Base-by-base conservation (phyloP, 1,139 yeast species). In the Suhomyces yuchorum region DNA sequence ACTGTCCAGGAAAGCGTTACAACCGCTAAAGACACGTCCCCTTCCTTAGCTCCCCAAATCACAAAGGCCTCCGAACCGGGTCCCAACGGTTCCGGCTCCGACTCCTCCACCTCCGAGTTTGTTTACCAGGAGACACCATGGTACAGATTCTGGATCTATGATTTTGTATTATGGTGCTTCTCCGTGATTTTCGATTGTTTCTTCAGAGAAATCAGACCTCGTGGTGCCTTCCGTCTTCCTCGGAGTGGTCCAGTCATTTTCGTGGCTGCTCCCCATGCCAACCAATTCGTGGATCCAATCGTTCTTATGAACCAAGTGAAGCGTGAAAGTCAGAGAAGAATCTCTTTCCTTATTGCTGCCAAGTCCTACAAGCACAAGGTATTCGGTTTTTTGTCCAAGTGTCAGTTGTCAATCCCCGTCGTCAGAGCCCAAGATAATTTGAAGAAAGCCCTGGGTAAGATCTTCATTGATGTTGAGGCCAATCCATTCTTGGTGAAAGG, bases 191-290 rank as follows among this genome's bases (percentile, higher is more conserved):
- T 74, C 56, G 80, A 76, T 57, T 73, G 78, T 51, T 93, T 93
- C 71, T 93, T 93, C 68, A 73, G 98, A 53, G 97, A 92, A 62
- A 87, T 92, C 55, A 77, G 92, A 51, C 86, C 97, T 3, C 77
- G 99, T 52, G 97, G 97, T 3, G 95, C 97, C 0, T 92, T 85
- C 70, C 77, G 92, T 48, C 80, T 93, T 48, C 98, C 99, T 3
- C 75, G 80, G 37, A 65, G 77, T 9, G 97, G 97, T 0, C 96
- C 98, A 0, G 84, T 91, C 19, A 91, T 93, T 49, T 89, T 93
- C 62, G 98, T 93, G 39, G 98, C 95, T 1, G 99, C 97, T 8
- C 98, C 98, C 8, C 99, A 92, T 70, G 96, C 97, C 32, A 93
- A 92, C 67, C 99, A 92, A 66, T 93, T 93, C 59, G 95, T 92